Evolutionary conservation across 176 grass and related monocot species (phyloP), one percentile per base, ranked within the genome.

Genomic region (Pharus latifolius): DNA sequence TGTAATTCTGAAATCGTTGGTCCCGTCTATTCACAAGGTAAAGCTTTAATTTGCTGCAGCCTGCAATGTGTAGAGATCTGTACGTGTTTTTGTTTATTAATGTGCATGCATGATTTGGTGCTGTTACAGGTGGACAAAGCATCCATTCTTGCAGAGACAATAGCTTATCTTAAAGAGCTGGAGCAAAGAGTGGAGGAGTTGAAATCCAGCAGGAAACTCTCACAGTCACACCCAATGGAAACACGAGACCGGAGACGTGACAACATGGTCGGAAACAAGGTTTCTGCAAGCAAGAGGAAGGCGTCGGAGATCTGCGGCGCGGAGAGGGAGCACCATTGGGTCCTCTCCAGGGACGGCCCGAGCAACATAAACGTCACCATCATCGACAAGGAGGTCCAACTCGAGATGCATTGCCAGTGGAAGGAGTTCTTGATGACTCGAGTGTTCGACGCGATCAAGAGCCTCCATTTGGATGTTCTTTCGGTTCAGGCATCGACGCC

Each of bases 11-110:
- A 90, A 83, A 76, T 85, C 83, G 3, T 1, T 93, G 37, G 58
- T 98, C 34, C 94, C 94, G 5, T 88, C 86, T n/a, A 83, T 88
- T 79, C 75, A 81, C 64, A 98, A 93, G 89, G 92, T 89, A 33
- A 56, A n/a, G n/a, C n/a, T n/a, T n/a, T n/a, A n/a, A n/a, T n/a
- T n/a, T n/a, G n/a, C n/a, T n/a, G n/a, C n/a, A n/a, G n/a, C n/a
- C n/a, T 10, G 4, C 0, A n/a, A n/a, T 27, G n/a, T 68, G 35
- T n/a, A n/a, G n/a, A n/a, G n/a, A n/a, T n/a, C n/a, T n/a, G n/a
- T n/a, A n/a, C n/a, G n/a, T n/a, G n/a, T n/a, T n/a, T n/a, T n/a
- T n/a, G n/a, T n/a, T n/a, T n/a, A n/a, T n/a, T n/a, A n/a, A n/a
- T n/a, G n/a, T n/a, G n/a, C n/a, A n/a, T n/a, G n/a, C n/a, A n/a